Conservation (phyloP, 2,329 filamentous ascomycete species). For the Camillea tinctor region DNA sequence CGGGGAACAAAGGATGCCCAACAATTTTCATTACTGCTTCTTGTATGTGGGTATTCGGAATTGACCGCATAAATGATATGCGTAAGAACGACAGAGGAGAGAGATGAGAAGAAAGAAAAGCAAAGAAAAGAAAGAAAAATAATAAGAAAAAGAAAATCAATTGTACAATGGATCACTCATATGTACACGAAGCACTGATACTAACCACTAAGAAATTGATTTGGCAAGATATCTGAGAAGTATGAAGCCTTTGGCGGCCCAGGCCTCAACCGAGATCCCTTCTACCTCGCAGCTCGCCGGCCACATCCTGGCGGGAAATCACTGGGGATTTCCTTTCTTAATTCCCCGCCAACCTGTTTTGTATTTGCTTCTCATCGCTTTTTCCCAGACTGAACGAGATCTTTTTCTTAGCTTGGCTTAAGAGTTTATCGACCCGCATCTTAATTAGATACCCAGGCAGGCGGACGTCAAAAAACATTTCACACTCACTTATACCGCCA, state of each 20-base stretch:
- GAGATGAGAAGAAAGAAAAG: not conserved
- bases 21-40: not conserved
- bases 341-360: not conserved
- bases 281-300: not conserved
- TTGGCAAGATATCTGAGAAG: not conserved
- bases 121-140: too few relatives aligned
- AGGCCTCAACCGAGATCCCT: not conserved
- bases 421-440: not conserved
- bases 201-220: not conserved
- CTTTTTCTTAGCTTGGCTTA: not conserved
- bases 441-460: not conserved
- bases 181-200: not conserved
- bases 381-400: not conserved
- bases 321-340: not conserved
- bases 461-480: too few relatives aligned
- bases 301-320: not conserved
- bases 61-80: not conserved
- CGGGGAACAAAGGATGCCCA: not conserved
- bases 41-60: not conserved
- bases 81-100: too few relatives aligned
- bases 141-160: not conserved
- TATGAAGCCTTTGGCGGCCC: not conserved
- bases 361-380: not conserved
- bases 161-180: not conserved
- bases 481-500: too few relatives aligned